Evolutionary conservation across 208 protist species (phyloP).

Genomic region (Trypanosoma melophagium): DNA sequence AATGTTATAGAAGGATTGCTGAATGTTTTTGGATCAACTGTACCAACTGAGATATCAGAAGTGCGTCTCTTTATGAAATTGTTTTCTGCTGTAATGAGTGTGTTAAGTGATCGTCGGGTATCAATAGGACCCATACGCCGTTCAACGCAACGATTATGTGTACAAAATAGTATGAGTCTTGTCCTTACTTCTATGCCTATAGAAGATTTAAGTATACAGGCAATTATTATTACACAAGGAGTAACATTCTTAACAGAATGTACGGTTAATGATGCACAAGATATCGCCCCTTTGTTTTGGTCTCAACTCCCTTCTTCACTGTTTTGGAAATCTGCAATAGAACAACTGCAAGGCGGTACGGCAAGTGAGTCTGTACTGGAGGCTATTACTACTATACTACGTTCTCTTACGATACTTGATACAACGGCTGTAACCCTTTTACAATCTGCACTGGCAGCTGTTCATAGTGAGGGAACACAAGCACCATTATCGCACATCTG

Average conservation of each 20-base stretch:
- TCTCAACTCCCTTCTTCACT: slow-evolving; percentile 37
- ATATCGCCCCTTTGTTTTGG: slow-evolving; percentile 59
- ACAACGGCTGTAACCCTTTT: slow-evolving; percentile 43
- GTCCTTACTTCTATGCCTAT: slow-evolving; percentile 8
- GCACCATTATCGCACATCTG: slow-evolving; percentile 25
- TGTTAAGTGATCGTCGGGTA: slow-evolving; percentile 65
- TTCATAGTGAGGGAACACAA: slow-evolving; percentile 11
- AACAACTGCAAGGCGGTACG: slow-evolving; percentile 19
- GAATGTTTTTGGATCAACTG: slow-evolving; percentile 15
- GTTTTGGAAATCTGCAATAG: slow-evolving; percentile 48
- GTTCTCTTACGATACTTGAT: slow-evolving; percentile 53
- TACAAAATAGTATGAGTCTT: slow-evolving; percentile 49
- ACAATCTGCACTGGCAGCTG: slow-evolving; percentile 32
- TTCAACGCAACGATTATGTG: slow-evolving; percentile 43
- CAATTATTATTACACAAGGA: slow-evolving; percentile 30
- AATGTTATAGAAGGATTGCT: slow-evolving; percentile 13
- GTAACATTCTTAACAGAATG: slow-evolving; percentile 53
- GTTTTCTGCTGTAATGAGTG: slow-evolving; percentile 40
- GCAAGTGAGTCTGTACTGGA: slow-evolving; percentile 19
- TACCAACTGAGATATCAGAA: background rate
- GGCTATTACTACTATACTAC: slow-evolving; percentile 50
- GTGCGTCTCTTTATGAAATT: slow-evolving; percentile 33
- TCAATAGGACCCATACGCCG: slow-evolving; percentile 60
- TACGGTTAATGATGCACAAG: slow-evolving; percentile 50
- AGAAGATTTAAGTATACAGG: slow-evolving; percentile 16